phyloP scores from a whole-genome alignment of 495 filamentous ascomycete species.

The Podospora anserina region DNA sequence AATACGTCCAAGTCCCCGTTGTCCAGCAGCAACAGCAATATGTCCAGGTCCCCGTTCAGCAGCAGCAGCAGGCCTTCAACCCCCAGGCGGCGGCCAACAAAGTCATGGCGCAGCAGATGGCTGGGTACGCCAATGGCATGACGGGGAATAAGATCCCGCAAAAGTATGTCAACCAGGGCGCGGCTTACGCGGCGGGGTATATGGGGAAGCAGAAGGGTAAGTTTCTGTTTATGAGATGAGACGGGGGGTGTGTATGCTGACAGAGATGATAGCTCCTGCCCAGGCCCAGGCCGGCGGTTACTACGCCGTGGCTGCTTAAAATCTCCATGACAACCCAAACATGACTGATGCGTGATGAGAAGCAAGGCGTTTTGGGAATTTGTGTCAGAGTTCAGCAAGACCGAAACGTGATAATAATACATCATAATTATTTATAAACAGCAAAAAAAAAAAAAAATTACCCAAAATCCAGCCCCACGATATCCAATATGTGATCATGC shows the following conservation, averaged over 20 bases:
- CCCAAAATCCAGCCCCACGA: not conserved
- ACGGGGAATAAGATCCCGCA: conserved; percentile 3
- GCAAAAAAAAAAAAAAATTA: not conserved
- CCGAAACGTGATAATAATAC: not conserved
- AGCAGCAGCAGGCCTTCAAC: conserved; percentile 2
- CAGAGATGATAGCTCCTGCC: not conserved
- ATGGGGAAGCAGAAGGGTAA: conserved; percentile 9
- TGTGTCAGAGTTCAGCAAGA: not conserved
- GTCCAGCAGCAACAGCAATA: not conserved
- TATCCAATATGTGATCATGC: not conserved
- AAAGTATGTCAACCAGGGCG: conserved; percentile 5
- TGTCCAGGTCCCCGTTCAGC: not conserved
- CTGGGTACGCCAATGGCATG: not conserved
- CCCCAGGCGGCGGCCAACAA: not conserved
- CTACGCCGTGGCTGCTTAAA: not conserved
- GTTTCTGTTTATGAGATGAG: not conserved
- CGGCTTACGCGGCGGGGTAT: not conserved
- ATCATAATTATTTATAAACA: not conserved
- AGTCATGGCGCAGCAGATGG: conserved; percentile 4
- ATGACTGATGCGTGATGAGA: not conserved
- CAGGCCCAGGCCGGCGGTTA: not conserved
- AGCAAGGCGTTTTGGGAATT: not conserved
- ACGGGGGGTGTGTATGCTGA: no score
- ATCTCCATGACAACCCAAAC: not conserved
- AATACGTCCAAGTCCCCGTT: not conserved